phyloP scores from a whole-genome alignment of 441 rosid genomes.

The Jatropha podagrica region DNA sequence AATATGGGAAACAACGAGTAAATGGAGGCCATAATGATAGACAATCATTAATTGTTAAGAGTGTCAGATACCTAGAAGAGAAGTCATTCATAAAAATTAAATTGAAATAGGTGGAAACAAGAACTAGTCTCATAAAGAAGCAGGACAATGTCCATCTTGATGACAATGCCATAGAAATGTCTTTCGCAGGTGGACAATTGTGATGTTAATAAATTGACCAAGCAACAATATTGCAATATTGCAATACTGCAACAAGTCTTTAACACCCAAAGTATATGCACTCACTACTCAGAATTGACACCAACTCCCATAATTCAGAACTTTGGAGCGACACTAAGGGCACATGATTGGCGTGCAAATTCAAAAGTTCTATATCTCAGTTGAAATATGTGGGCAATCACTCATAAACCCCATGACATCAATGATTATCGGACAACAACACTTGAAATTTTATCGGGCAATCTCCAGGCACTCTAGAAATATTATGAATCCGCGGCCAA shows the following conservation, averaged over 20 bases:
- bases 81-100: not conserved
- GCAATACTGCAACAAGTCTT: not conserved
- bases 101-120: not conserved
- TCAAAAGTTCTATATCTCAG: not conserved
- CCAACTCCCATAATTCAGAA: not conserved
- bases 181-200: not conserved
- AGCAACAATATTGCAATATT: not conserved
- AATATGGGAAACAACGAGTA: not conserved
- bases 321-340: not conserved
- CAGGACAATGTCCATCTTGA: not conserved
- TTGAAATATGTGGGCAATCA: not conserved
- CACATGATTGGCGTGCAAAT: not conserved
- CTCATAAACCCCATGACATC: not conserved
- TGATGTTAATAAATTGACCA: not conserved
- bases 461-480: conserved; percentile 83
- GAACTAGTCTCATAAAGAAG: no score
- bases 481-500: conserved; percentile 83
- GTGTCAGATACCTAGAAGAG: not conserved
- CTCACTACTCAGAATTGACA: not conserved
- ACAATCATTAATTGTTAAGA: not conserved
- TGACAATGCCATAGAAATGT: not conserved
- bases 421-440: not conserved
- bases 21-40: not conserved
- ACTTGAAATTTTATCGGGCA: not conserved
- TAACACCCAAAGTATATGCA: not conserved